A percentile compares a stretch with the other conserved stretches of the same genome.
Evolutionary conservation across 2,329 filamentous ascomycete genomes (phyloP).

Genomic region (Aspergillus pseudotamarii): DNA sequence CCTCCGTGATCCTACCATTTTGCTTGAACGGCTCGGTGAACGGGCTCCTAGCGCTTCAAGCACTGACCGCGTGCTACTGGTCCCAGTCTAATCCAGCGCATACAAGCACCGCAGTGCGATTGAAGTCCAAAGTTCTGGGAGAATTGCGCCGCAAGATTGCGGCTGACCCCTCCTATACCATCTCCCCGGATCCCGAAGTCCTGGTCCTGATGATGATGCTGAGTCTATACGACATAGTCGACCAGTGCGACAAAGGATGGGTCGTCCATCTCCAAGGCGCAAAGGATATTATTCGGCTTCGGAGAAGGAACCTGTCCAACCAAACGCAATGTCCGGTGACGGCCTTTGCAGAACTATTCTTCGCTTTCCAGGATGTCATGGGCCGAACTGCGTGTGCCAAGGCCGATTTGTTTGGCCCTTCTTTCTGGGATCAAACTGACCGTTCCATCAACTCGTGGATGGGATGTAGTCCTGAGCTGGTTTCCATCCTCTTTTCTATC

Average conservation of each 20-base stretch:
- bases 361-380: conserved; percentile 49
- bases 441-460: conserved; percentile 4
- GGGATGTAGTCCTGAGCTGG: conserved; percentile 6
- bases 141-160: neutral
- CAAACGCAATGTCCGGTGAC: conserved; percentile 6
- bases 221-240: conserved; percentile 39
- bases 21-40: neutral
- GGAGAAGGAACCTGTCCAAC: conserved; percentile 25
- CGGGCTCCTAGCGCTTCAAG: neutral
- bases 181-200: conserved; percentile 12
- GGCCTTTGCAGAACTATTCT: conserved; percentile 36
- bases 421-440: conserved; percentile 39
- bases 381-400: conserved; percentile 48
- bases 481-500: neutral
- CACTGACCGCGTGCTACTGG: neutral
- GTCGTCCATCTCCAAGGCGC: conserved; percentile 46
- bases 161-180: neutral
- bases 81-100: neutral
- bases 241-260: conserved; percentile 40
- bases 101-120: neutral
- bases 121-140: neutral
- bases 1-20: neutral
- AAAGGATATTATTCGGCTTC: conserved; percentile 41
- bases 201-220: conserved; percentile 39
- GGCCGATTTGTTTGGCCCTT: conserved; percentile 43